Evolutionary conservation across 2,329 filamentous ascomycete genomes (phyloP).

Genomic region (Trichoderma endophyticum): DNA sequence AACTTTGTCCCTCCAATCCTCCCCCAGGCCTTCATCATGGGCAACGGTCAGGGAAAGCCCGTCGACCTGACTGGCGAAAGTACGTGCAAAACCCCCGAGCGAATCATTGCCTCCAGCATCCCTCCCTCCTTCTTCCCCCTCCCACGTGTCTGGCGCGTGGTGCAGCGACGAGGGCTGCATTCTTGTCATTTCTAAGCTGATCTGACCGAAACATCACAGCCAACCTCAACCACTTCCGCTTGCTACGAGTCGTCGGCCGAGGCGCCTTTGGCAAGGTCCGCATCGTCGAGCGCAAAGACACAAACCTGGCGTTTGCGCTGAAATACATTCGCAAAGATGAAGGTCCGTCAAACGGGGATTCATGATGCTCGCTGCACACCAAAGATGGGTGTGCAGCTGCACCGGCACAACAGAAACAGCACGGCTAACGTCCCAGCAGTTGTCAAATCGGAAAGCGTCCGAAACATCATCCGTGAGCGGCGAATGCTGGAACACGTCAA

Average conservation of each 20-base stretch:
- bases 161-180: not conserved
- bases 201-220: conserved; percentile 51
- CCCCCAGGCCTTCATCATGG: conserved; percentile 65
- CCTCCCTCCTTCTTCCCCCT: conserved; percentile 16
- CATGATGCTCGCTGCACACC: not conserved
- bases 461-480: conserved; percentile 95
- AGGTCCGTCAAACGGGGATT: conserved; percentile 52
- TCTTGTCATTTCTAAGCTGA: not conserved
- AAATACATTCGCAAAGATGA: conserved; percentile 99
- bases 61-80: conserved; percentile 91
- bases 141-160: conserved; percentile 13
- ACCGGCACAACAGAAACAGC: not conserved
- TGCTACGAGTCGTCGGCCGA: conserved; percentile 92
- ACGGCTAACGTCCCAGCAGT: conserved; percentile 53
- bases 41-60: conserved; percentile 92
- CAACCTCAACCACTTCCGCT: conserved; percentile 94
- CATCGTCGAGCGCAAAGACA: conserved; percentile 97
- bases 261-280: conserved; percentile 98
- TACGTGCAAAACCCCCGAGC: conserved; percentile 38
- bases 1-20: conserved; percentile 23
- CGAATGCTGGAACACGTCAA: conserved; percentile 98
- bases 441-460: conserved; percentile 93
- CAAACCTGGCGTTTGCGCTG: conserved; percentile 85
- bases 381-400: not conserved
- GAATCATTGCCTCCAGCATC: conserved; percentile 3